Base-by-base conservation (phyloP, 805 yeast genomes). In the Wickerhamiella allomyrinae region DNA sequence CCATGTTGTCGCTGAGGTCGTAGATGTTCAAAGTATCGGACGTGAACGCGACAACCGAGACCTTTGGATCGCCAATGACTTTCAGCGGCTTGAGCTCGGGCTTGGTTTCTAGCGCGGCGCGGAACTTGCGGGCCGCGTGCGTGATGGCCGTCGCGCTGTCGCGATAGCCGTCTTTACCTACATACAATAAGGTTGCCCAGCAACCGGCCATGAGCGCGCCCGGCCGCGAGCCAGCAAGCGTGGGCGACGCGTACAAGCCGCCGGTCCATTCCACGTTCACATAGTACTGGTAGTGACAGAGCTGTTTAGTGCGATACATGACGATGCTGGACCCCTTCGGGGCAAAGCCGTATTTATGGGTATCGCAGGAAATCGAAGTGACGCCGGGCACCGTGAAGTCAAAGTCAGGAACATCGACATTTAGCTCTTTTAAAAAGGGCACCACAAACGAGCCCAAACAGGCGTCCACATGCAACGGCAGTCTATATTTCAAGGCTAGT, bases 271-370 rank as follows among this genome's bases (percentile, higher is more conserved):
- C 83, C 1, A 84, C 67, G 40, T 76, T 70, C 23, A 87, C 71
- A 59, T 78, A 91, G 60, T 91, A 89, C 63, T 91, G 98, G 54
- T 79, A 70, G 49, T 71, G 71, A 44, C 98, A 70, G 43, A 85
- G 69, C 44, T 72, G 69, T 0, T 70, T 53, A 46, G 70, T 62
- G 37, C 96, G 72, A 61, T 91, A 91, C 94, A 91, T 79, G 52
- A 91, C 80, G 20, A 89, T 71, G 1, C 95, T 84, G 0, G 94
- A 79, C 8, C 98, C 98, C 61, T 89, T 89, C 31, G 98, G 98
- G 7, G 97, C 96, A 68, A 89, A 91, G 1, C 97, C 98, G 57
- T 89, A 89, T 61, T 89, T 89, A 67, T 89, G 98, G n/a, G 98
- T 89, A 59, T 89, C 98, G 63, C 97, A 91, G n/a, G 95, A 83